phyloP scores from a whole-genome alignment of 495 filamentous ascomycete species.

The Pyrenopolyporus hunteri region DNA sequence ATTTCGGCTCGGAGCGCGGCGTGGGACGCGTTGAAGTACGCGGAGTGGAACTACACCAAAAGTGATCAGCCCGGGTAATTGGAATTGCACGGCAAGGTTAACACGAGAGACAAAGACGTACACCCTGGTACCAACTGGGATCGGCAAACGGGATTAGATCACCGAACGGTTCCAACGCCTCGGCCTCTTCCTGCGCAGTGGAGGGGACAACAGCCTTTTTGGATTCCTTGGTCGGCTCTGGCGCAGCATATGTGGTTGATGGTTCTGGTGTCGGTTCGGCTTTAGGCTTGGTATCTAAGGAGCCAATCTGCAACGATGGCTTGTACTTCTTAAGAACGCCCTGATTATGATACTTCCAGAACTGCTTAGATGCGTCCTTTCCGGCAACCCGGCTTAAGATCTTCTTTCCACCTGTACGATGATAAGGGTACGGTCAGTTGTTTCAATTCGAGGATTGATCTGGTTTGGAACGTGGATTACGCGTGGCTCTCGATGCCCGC shows the following conservation, averaged over 20 bases:
- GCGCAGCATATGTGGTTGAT: slow-evolving; percentile 58
- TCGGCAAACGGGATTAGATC: slow-evolving; percentile 90
- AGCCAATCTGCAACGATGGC: slow-evolving; percentile 83
- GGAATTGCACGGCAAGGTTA: not conserved
- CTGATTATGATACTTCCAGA: slow-evolving; percentile 99
- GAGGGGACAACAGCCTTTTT: slow-evolving; percentile 55
- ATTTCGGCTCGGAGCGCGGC: slow-evolving; percentile 87
- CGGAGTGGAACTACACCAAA: slow-evolving; percentile 84
- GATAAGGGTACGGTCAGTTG: slow-evolving; percentile 20
- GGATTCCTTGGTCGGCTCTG: slow-evolving; percentile 59
- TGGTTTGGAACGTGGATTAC: slow-evolving; percentile 14
- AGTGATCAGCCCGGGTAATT: slow-evolving; percentile 2
- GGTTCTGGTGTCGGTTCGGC: slow-evolving; percentile 47
- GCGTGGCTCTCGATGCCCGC: slow-evolving; percentile 12
- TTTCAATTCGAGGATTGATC: not conserved
- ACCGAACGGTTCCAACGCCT: slow-evolving; percentile 83
- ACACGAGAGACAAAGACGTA: slow-evolving; percentile 51
- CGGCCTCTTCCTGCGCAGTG: slow-evolving; percentile 59
- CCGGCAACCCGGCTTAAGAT: slow-evolving; percentile 93
- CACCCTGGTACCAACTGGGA: slow-evolving; percentile 94
- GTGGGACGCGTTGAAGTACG: slow-evolving; percentile 94
- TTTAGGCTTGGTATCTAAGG: slow-evolving; percentile 83
- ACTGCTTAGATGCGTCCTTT: slow-evolving; percentile 97
- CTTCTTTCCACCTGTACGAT: slow-evolving; percentile 83
- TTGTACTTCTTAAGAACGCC: slow-evolving; percentile 96